Conservation (phyloP, 192 early-diverging fungal species). For the Chytriomyces sp. region DNA sequence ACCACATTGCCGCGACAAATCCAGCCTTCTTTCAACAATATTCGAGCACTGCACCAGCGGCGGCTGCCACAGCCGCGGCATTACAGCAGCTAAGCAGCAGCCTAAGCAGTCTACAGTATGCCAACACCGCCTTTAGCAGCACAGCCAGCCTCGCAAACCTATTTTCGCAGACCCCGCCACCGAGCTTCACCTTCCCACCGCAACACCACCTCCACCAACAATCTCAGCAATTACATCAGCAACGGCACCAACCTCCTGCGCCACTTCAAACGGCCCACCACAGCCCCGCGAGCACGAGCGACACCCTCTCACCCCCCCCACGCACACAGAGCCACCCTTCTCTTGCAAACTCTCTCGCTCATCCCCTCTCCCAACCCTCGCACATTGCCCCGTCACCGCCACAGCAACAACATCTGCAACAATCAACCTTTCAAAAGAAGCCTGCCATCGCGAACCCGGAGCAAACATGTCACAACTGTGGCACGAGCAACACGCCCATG, state of each 20-base stretch:
- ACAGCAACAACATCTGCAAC: not conserved
- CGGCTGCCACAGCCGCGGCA: not conserved
- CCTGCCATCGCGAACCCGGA: not conserved
- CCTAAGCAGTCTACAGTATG: not conserved
- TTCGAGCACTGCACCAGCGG: not conserved
- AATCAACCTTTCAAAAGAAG: not conserved
- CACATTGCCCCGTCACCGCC: not conserved
- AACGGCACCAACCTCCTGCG: not conserved
- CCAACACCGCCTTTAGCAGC: conserved; percentile 9
- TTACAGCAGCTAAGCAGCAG: not conserved
- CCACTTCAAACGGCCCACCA: not conserved
- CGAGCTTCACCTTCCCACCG: not conserved
- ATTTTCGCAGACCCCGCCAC: conserved; percentile 14
- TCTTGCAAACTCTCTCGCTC: not conserved
- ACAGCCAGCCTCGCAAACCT: not conserved
- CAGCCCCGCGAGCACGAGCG: not conserved
- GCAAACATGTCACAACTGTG: not conserved
- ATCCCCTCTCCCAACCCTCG: not conserved
- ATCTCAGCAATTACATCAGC: conserved; percentile 10
- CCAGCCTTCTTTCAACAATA: too few species aligned
- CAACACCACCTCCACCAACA: not conserved
- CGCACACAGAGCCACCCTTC: not conserved
- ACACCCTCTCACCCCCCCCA: not conserved
- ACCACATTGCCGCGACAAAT: too few species aligned
- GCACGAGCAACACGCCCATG: conserved; percentile 31